Conservation (phyloP, 1,139 yeast species). For the Sugiyamaella paludigena region DNA sequence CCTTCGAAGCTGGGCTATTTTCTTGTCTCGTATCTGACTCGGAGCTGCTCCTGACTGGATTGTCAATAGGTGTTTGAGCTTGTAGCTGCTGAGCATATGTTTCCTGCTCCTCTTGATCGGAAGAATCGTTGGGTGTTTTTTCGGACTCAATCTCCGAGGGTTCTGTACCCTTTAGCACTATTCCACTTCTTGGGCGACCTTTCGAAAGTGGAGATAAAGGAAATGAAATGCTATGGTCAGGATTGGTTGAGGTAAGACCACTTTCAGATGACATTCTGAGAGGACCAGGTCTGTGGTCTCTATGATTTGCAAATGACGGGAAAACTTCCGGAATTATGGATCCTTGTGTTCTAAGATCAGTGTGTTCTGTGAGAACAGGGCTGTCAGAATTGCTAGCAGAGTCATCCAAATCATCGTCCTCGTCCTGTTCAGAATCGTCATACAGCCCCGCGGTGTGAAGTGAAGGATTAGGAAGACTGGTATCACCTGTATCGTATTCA, state of each 20-base stretch:
- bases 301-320: slow-evolving; percentile 2
- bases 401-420: background rate
- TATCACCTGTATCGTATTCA: slow-evolving; percentile 11
- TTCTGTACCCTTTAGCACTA: background rate
- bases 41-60: background rate
- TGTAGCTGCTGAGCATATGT: background rate
- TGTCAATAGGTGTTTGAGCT: slow-evolving; percentile 1
- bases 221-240: background rate
- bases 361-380: background rate
- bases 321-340: background rate
- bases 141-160: too few relatives aligned
- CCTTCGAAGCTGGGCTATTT: too few relatives aligned
- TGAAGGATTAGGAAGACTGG: slow-evolving; percentile 9
- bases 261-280: too few relatives aligned
- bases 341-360: background rate
- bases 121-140: background rate
- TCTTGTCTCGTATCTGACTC: slow-evolving; percentile 1
- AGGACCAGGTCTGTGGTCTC: background rate
- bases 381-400: background rate
- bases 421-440: slow-evolving; percentile 4
- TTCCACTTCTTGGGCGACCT: slow-evolving; percentile 6
- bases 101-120: background rate
- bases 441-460: slow-evolving; percentile 1
- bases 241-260: background rate
- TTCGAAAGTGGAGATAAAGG: slow-evolving; percentile 1